Conservation (phyloP, 2,329 filamentous ascomycete species). For the Tolypocladium capitatum region DNA sequence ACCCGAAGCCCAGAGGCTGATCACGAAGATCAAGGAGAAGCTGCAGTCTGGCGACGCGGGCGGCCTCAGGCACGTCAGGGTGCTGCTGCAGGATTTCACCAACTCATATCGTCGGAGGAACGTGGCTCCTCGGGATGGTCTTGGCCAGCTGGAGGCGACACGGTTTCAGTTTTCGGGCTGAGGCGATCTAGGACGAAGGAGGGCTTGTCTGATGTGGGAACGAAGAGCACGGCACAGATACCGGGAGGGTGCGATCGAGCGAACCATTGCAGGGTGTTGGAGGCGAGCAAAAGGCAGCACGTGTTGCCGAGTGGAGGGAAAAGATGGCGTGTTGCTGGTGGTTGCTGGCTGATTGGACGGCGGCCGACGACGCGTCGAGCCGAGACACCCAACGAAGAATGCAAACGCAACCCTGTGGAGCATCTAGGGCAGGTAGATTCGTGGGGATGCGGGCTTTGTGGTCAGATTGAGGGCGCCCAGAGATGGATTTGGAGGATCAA, state of each 20-base stretch:
- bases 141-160: conserved; percentile 75
- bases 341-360: not conserved
- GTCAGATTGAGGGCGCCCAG: not conserved
- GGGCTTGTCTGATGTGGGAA: conserved; percentile 3
- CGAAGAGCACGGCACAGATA: not conserved
- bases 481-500: not conserved
- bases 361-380: not conserved
- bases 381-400: not conserved
- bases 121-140: conserved; percentile 83
- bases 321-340: not conserved
- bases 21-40: conserved; percentile 68
- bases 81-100: conserved; percentile 88
- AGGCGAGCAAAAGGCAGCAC: not conserved
- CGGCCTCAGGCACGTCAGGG: conserved; percentile 62
- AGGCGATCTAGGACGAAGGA: conserved; percentile 4
- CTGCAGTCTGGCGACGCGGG: conserved; percentile 50
- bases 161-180: conserved; percentile 64
- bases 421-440: not conserved
- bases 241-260: not conserved
- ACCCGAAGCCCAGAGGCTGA: conserved; percentile 66
- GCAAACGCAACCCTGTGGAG: not conserved
- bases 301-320: not conserved
- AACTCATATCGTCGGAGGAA: conserved; percentile 88
- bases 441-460: not conserved
- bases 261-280: conserved; percentile 1